Base-by-base conservation (phyloP, 306 rosid genomes). In the Castanopsis chinensis region DNA sequence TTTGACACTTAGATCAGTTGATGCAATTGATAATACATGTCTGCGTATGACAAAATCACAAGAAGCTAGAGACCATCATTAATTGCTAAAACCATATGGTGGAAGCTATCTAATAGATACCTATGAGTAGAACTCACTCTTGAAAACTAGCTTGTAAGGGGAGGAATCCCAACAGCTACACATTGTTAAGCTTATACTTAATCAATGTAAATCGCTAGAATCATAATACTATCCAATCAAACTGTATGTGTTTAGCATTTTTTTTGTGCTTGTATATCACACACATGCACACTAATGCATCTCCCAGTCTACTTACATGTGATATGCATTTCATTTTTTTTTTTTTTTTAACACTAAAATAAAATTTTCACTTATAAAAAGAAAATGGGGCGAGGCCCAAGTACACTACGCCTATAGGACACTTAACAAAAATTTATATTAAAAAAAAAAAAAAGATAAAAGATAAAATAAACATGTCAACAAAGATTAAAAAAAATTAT, bases 331-430 rank as follows among this genome's bases (percentile, higher is more conserved):
- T 68, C 52, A 35, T 1, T 0, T 8, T 41, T 0, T 37, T 41
- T n/a, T n/a, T 1, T 35, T 33, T 41, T 41, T 41, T 41, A 41
- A 41, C 45, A 41, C 45, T 41, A 8, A 41, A 8, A 2, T 41
- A 41, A 41, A 41, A 41, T 41, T 41, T 41, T 41, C 12, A 41
- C 11, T 41, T 41, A 41, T 41, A 41, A 41, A 41, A 41, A 41
- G 45, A 41, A 41, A 41, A 41, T 2, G 45, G 45, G 45, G 45
- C 12, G 3, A 41, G 4, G 11, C 25, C 57, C 15, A 49, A 58
- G 60, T 41, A 25, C 82, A 65, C 79, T 87, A 72, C 84, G 65
- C 96, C 96, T 78, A 90, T 84, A 84, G 45, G 45, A 41, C 12
- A 41, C 45, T 8, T 8, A 41, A 2, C 11, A 41, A 41, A 41